These are phyloP conservation scores for Chlorella vulgaris DNA, from an alignment of 139 green algal genomes.

Conservation along the genomic window DNA sequence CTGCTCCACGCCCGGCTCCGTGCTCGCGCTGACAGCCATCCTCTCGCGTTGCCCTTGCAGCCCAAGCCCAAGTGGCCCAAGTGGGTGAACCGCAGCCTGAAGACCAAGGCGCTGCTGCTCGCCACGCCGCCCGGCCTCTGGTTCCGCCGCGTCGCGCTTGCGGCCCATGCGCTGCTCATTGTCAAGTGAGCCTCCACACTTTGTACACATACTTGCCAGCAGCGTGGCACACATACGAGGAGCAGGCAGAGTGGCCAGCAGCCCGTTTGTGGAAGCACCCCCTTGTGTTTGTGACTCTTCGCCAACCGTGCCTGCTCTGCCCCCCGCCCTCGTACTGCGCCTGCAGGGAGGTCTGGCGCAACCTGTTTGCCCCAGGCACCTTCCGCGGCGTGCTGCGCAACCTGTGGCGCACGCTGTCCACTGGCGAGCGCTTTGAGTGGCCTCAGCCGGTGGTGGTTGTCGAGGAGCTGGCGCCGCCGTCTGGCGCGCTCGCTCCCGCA, in stretches of 20 bases:
- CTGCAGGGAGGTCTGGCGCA: conserved; percentile 75
- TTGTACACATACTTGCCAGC: too few species aligned
- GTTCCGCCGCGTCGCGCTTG: conserved; percentile 14
- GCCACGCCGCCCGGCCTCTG: conserved; percentile 23
- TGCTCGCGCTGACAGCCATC: too few species aligned
- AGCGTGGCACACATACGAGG: too few species aligned
- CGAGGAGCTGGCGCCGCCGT: not conserved
- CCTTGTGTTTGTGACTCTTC: not conserved
- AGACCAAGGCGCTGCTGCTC: conserved; percentile 17
- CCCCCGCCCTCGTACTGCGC: too few species aligned
- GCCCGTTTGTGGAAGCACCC: too few species aligned
- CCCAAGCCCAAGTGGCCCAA: conserved; percentile 51
- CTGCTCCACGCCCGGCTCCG: too few species aligned
- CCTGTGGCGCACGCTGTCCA: conserved; percentile 37
- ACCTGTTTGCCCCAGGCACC: conserved; percentile 68
- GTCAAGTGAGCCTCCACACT: conserved; percentile 34
- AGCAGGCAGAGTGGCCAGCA: too few species aligned
- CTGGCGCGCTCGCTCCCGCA: not conserved
- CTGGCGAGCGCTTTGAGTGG: conserved; percentile 2
- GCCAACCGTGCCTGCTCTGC: not conserved
- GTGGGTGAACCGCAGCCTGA: conserved; percentile 39
- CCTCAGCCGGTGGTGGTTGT: not conserved
- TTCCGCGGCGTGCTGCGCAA: conserved; percentile 58
- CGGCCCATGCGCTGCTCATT: conserved; percentile 26
- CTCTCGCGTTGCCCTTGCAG: conserved; percentile 52